A percentile compares a stretch with the other conserved stretches of the same genome.
These are phyloP conservation scores for Candida schatavii DNA, from an alignment of 805 yeast species.

Conservation along the genomic window DNA sequence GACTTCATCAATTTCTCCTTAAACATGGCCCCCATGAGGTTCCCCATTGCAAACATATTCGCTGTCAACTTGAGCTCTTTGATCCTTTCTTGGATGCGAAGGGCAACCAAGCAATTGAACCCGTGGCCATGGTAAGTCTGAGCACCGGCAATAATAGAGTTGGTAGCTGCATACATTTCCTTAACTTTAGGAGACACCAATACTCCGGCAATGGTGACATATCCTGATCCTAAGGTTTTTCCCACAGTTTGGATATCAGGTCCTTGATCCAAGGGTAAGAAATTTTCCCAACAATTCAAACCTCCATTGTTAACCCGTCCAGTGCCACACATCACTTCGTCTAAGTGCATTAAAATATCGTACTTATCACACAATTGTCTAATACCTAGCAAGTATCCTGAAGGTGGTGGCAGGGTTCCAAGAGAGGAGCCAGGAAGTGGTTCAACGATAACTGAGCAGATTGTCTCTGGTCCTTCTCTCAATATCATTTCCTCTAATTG, in stretches of 20 bases:
- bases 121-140: constrained; percentile 25
- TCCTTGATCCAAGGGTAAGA: constrained; percentile 21
- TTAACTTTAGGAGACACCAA: constrained; percentile 25
- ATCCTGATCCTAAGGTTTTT: constrained; percentile 30
- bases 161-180: constrained; percentile 17
- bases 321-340: constrained; percentile 38
- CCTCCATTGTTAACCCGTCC: constrained; percentile 27
- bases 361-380: constrained; percentile 30
- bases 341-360: constrained; percentile 28
- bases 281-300: constrained; percentile 31
- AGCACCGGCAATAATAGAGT: constrained; percentile 20
- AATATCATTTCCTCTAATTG: constrained; percentile 22
- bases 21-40: constrained; percentile 38
- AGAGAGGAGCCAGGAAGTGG: constrained; percentile 27
- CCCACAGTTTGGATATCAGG: constrained; percentile 32
- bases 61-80: constrained; percentile 31
- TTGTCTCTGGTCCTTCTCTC: constrained; percentile 26
- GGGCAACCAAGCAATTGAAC: constrained; percentile 27
- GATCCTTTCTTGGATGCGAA: constrained; percentile 28
- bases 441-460: constrained; percentile 25
- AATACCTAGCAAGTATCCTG: constrained; percentile 25
- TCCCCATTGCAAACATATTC: constrained; percentile 43
- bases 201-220: constrained; percentile 30
- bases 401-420: constrained; percentile 27
- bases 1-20: constrained; percentile 5